phyloP scores from a whole-genome alignment of 73 alveolate genomes.

The Symbiodinium natans region DNA sequence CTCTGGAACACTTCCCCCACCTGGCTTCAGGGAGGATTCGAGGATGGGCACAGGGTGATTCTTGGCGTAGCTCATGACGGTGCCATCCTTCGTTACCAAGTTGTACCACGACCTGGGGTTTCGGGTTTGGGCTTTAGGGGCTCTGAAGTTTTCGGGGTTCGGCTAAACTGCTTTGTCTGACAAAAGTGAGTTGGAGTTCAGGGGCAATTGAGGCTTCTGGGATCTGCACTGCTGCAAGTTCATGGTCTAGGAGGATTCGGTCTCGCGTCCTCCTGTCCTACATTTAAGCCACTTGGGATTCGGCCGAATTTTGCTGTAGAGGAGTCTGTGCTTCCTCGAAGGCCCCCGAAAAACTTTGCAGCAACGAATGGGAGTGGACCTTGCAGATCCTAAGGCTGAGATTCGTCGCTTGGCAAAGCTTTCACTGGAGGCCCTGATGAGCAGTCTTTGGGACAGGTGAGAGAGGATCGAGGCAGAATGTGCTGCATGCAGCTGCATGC shows the following conservation, averaged over 20 bases:
- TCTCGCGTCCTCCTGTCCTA: too few species aligned
- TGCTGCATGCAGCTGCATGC: neutral
- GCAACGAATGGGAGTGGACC: neutral
- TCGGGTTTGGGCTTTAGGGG: neutral
- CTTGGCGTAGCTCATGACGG: constrained; percentile 72
- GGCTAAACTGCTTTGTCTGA: too few species aligned
- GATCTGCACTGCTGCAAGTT: too few species aligned
- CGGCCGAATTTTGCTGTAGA: too few species aligned
- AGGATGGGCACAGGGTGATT: constrained; percentile 27
- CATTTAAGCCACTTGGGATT: too few species aligned
- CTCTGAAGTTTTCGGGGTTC: neutral
- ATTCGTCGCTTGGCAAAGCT: neutral
- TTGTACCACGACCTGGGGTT: constrained; percentile 54
- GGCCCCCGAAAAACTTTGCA: neutral
- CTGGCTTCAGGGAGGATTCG: neutral
- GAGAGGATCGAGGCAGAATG: neutral
- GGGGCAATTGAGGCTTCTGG: too few species aligned
- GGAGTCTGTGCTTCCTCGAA: too few species aligned
- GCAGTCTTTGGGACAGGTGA: neutral
- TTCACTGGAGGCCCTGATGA: neutral
- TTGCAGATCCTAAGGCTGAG: neutral
- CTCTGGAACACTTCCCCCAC: neutral
- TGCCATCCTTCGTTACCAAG: constrained; percentile 20
- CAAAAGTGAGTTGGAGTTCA: too few species aligned
- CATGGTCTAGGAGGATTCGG: too few species aligned